Percentiles rank a stretch among this genome's conserved stretches.
Conservation (phyloP, 306 rosid species). For the Prunus salicina region DNA sequence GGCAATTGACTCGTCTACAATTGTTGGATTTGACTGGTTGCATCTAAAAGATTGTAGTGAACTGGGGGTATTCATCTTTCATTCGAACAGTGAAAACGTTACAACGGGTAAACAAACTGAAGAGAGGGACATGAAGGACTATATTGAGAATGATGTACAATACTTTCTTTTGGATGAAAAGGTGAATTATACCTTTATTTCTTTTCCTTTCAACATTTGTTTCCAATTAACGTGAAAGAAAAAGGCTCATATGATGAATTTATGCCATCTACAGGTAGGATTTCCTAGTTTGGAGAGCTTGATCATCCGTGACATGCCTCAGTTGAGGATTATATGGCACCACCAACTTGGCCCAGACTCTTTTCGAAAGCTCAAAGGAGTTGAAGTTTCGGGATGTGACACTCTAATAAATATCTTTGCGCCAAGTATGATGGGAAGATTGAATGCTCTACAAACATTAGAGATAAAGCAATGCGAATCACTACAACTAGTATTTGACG, state of each 20-base stretch:
- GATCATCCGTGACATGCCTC: not conserved
- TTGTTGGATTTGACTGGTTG: too few species aligned
- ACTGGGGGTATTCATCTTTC: not conserved
- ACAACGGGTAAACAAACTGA: not conserved
- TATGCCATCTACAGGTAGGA: not conserved
- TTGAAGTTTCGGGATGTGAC: not conserved
- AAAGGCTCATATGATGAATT: not conserved
- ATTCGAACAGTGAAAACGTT: not conserved
- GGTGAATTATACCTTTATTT: not conserved
- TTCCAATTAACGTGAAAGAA: not conserved
- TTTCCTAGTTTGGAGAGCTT: not conserved
- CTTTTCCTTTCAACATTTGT: too few species aligned
- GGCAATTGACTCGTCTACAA: too few species aligned
- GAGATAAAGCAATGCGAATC: fast-evolving
- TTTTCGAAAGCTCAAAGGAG: not conserved
- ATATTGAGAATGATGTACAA: not conserved
- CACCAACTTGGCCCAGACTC: not conserved
- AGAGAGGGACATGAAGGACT: not conserved
- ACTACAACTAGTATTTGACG: not conserved
- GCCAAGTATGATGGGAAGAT: not conserved
- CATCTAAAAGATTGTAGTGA: fast-evolving
- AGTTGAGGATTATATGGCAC: not conserved
- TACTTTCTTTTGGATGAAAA: not conserved
- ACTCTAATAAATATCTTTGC: not conserved
- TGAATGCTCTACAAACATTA: not conserved